A percentile compares a stretch with the other conserved stretches of the same genome.
Evolutionary conservation across 208 protist genomes (phyloP).

Genomic region (Leishmania martiniquensis): DNA sequence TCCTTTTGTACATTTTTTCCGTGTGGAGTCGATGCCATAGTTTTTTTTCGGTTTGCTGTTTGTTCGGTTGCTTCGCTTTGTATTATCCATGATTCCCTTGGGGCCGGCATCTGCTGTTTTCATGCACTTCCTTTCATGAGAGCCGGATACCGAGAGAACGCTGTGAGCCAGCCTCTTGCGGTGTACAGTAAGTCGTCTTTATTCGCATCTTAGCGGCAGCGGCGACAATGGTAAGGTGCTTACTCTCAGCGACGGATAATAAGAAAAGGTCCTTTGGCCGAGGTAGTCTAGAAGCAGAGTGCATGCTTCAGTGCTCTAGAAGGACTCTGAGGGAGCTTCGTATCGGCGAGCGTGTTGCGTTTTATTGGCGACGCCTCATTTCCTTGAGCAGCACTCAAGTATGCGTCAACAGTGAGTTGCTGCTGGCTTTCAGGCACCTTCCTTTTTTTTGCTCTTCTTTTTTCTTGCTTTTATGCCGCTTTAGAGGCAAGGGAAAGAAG

Average conservation of each 20-base stretch:
- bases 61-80: neutral
- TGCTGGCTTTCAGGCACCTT: neutral
- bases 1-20: neutral
- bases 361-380: neutral
- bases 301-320: neutral
- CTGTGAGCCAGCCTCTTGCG: neutral
- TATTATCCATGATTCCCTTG: neutral
- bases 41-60: slow-evolving; percentile 15
- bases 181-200: neutral
- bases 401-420: neutral
- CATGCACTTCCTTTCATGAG: neutral
- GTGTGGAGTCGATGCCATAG: neutral
- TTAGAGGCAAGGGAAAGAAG: neutral
- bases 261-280: neutral
- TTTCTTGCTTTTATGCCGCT: neutral
- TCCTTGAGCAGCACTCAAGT: too few relatives aligned
- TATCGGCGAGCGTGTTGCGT: neutral
- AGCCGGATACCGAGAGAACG: neutral
- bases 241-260: neutral
- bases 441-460: neutral
- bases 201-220: neutral
- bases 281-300: neutral
- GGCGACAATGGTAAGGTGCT: neutral
- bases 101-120: slow-evolving; percentile 11
- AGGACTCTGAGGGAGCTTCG: neutral